Percentiles rank a stretch among this genome's conserved stretches.
phyloP scores from a whole-genome alignment of 2,329 filamentous ascomycete genomes.

The Aspergillus proliferans region DNA sequence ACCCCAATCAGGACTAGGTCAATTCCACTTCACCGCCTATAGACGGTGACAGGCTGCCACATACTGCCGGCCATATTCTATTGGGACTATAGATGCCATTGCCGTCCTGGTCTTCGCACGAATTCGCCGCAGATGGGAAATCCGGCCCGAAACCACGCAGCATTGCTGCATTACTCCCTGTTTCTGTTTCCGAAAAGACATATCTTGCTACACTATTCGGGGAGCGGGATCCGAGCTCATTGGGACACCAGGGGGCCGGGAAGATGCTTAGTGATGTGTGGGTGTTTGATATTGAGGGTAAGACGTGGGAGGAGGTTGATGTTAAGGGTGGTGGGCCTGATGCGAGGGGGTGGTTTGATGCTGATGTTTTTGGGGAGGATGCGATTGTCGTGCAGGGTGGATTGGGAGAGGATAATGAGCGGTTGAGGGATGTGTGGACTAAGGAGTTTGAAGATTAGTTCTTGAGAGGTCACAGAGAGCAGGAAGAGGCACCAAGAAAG shows the following conservation, averaged over 20 bases:
- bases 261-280: slow-evolving; percentile 52
- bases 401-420: slow-evolving; percentile 47
- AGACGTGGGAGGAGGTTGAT: slow-evolving; percentile 30
- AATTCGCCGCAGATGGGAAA: slow-evolving; percentile 36
- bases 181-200: slow-evolving; percentile 29
- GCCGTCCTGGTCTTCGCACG: slow-evolving; percentile 23
- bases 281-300: slow-evolving; percentile 36
- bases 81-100: background rate
- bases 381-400: slow-evolving; percentile 46
- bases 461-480: no score
- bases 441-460: slow-evolving; percentile 21
- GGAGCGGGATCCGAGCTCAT: slow-evolving; percentile 47
- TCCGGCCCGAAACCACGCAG: slow-evolving; percentile 46
- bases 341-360: slow-evolving; percentile 50
- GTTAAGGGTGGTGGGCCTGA: slow-evolving; percentile 25
- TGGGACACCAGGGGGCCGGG: slow-evolving; percentile 51
- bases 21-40: no score
- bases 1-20: no score
- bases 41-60: no score
- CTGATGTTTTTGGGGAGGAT: slow-evolving; percentile 34
- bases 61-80: background rate
- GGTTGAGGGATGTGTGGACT: slow-evolving; percentile 42
- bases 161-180: slow-evolving; percentile 42
- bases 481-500: no score
- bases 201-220: slow-evolving; percentile 49